Base-by-base conservation (phyloP, 129 eudicot genomes). In the Centrapalus pauciflorus region DNA sequence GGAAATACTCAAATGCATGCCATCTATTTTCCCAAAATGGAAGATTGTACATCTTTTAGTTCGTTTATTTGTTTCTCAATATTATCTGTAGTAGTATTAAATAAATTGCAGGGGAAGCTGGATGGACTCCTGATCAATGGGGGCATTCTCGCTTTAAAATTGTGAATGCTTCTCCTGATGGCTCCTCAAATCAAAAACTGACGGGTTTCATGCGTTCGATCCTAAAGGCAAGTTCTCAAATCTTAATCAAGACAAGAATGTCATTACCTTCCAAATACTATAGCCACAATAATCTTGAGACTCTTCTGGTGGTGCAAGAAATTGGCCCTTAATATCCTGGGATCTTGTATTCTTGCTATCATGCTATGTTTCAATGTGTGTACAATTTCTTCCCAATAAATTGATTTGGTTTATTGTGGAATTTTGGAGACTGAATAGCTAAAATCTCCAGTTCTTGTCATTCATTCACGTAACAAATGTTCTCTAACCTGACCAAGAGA, bases 41-140 rank as follows among this genome's bases (percentile, higher is more conserved):
- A 40, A 7, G 41, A 10, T 59, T 59, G 46, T 59, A 59, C 48
- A 28, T 68, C 37, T 37, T 35, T 50, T 35, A 61, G 32, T 20
- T 38, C 29, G 73, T 24, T 56, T 57, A 16, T 23, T 5, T 19
- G 11, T 25, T 29, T 37, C 26, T 52, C 7, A 33, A 13, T 69
- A 5, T 10, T 19, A 14, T 12, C 24, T 19, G 26, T 16, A 49
- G 9, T 32, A 16, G 37, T 49, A 21, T 9, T 19, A 21, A 25
- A 12, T 58, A 8, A 20, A 69, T 77, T 24, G 64, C 71, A 92
- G 98, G 89, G 72, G 98, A 82, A 54, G 98, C 98, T 69, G 98
- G 98, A 40, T 92, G 96, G 98, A 88, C 84, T 40, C 89, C 95
- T 72, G 98, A 92, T 73, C 98, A 92, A 58, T 88, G 82, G 79